Evolutionary conservation across 2,329 filamentous ascomycete species (phyloP), one percentile per base, ranked within the genome.

Genomic region (Teratosphaeria epicoccoides): DNA sequence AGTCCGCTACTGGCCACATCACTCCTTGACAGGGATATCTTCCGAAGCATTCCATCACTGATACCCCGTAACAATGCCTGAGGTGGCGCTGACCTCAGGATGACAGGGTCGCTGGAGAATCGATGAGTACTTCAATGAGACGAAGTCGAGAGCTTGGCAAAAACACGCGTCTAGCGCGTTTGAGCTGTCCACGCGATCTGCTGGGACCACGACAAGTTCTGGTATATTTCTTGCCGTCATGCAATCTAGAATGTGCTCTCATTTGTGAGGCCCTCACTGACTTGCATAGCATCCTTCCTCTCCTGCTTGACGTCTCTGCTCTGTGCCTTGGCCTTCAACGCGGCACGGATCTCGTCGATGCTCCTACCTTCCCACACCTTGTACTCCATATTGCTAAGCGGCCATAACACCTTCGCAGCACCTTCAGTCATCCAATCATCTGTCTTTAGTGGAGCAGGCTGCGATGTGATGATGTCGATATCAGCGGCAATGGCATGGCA

Each of bases 401-500:
- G 81, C 66, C 76, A 82, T 45, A 84, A 66, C 1, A 79, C 76
- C 64, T 76, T 71, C 63, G 81, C 81, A 22, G 69, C 64, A 0
- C 63, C 57, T 20, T 67, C 68, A 43, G 65, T 58, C 60, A 79
- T 72, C 68, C 82, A 84, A 20, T 80, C 71, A 3, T 71, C 64
- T 44, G 72, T 69, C 33, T 70, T 70, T 12, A 59, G 45, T 2
- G 79, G 79, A 29, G 77, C 69, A 1, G 77, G 76, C 10, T 70
- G 73, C 50, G 80, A 76, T 22, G 83, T 82, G 59, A 91, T 81
- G 52, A 85, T 80, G 43, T 91, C 85, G 59, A 93, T 74, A 60
- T 94, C 88, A 26, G 77, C 68, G 22, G 84, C 80, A 43, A 93
- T 76, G 62, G 89, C 84, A 33, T 83, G 77, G 70, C 87, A 93